These are phyloP conservation scores for Hypoxylon sp. DNA, from an alignment of 2,329 filamentous ascomycete genomes.

Conservation along the genomic window DNA sequence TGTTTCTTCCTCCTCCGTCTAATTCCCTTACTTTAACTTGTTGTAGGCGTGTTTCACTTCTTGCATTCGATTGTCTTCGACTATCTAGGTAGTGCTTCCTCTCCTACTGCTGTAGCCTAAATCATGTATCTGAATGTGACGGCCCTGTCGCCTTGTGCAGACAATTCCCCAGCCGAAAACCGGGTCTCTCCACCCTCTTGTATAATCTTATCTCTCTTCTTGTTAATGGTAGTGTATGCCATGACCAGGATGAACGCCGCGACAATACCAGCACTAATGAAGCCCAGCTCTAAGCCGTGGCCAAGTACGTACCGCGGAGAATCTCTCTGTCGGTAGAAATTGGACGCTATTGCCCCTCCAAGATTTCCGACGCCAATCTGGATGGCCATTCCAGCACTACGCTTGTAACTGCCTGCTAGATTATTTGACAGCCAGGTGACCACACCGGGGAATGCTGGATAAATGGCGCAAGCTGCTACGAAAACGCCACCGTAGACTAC, in stretches of 20 bases:
- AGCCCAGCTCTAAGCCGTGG: slow-evolving; percentile 65
- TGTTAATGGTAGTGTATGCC: slow-evolving; percentile 72
- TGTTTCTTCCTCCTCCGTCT: slow-evolving; percentile 2
- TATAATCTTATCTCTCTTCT: slow-evolving; percentile 65
- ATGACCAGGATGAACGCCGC: slow-evolving; percentile 62
- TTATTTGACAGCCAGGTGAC: slow-evolving; percentile 87
- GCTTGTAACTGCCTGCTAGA: slow-evolving; percentile 76
- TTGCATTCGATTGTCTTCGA: slow-evolving; percentile 8
- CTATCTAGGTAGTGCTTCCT: neutral
- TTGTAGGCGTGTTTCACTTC: neutral
- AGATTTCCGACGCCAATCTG: slow-evolving; percentile 74
- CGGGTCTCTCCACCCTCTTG: slow-evolving; percentile 60
- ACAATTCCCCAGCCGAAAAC: slow-evolving; percentile 65
- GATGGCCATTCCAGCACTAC: slow-evolving; percentile 74
- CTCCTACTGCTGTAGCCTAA: slow-evolving; percentile 45
- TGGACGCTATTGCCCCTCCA: slow-evolving; percentile 76
- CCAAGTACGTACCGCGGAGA: slow-evolving; percentile 65
- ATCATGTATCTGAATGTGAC: slow-evolving; percentile 75
- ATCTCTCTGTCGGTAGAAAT: slow-evolving; percentile 74
- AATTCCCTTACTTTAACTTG: slow-evolving; percentile 1
- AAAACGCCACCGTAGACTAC: slow-evolving; percentile 83
- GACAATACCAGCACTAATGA: slow-evolving; percentile 62
- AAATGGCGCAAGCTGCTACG: slow-evolving; percentile 82
- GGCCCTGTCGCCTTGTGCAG: slow-evolving; percentile 72
- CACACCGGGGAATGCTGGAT: slow-evolving; percentile 83